Conservation (phyloP, 1,139 yeast species). For the Hemisphaericaspora subhashii region DNA sequence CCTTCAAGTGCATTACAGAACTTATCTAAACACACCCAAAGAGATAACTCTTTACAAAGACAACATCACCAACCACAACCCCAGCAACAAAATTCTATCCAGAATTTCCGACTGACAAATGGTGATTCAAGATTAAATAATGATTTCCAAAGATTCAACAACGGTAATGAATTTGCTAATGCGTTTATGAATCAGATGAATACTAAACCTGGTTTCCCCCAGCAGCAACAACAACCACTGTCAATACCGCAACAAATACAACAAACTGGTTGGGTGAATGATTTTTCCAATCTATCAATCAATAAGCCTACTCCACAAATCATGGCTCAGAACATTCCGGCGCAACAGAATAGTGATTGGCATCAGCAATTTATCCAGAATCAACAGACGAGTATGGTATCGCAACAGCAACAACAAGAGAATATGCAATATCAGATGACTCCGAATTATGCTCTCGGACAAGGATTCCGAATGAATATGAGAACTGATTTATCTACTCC, state of each 20-base stretch:
- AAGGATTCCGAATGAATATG: constrained; percentile 8
- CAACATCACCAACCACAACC: constrained; percentile 18
- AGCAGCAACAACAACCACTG: constrained; percentile 13
- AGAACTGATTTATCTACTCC: constrained; percentile 11
- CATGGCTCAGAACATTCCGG: constrained; percentile 10
- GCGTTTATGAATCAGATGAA: constrained; percentile 21
- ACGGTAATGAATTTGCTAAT: constrained; percentile 21
- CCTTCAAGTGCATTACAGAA: constrained; percentile 38
- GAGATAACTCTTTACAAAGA: constrained; percentile 34
- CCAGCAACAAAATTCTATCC: constrained; percentile 10
- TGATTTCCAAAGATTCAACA: constrained; percentile 36
- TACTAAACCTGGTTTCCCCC: constrained; percentile 12
- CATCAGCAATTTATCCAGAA: constrained; percentile 27
- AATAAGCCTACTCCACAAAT: constrained; percentile 12
- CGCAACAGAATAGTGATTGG: constrained; percentile 22
- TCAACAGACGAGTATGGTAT: constrained; percentile 15
- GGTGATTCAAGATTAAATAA: constrained; percentile 33
- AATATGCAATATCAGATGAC: constrained; percentile 10
- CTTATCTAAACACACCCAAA: constrained; percentile 32
- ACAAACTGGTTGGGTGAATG: constrained; percentile 31
- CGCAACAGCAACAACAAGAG: constrained; percentile 12
- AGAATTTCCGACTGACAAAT: constrained; percentile 14
- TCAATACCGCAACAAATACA: constrained; percentile 12
- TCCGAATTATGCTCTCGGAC: constrained; percentile 11
- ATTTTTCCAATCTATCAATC: constrained; percentile 30